Percentiles rank a stretch among this genome's conserved stretches.
Conservation (phyloP, 768 basidiomycete genomes). For the Candolleomyces efflorescens region DNA sequence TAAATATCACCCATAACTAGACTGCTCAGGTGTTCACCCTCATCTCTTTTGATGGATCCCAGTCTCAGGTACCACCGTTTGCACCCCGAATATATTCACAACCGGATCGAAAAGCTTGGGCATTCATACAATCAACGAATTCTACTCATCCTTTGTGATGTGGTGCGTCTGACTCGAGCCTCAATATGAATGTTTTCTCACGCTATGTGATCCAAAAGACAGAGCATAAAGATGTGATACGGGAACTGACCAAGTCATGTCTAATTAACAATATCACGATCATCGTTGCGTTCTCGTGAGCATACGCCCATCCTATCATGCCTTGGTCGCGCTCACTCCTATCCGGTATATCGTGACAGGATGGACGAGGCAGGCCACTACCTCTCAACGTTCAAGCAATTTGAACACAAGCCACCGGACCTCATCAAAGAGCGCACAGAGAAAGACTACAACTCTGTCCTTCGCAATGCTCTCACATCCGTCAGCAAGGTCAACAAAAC, state of each 20-base stretch:
- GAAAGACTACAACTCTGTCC: constrained; percentile 78
- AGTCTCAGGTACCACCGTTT: constrained; percentile 94
- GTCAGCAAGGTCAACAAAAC: constrained; percentile 97
- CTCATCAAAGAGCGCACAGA: constrained; percentile 94
- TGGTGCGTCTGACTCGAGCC: constrained; percentile 50
- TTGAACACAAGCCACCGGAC: constrained; percentile 89
- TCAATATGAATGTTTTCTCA: background rate
- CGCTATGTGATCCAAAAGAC: constrained; percentile 40
- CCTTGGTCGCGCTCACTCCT: background rate
- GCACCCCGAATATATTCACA: constrained; percentile 95
- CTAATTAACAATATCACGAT: constrained; percentile 92
- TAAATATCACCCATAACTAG: constrained; percentile 20
- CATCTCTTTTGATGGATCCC: background rate
- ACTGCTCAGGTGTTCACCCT: background rate
- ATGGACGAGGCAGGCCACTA: constrained; percentile 92
- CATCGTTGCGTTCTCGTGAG: constrained; percentile 81
- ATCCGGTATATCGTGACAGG: constrained; percentile 35
- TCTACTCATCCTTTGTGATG: constrained; percentile 86
- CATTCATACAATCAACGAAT: constrained; percentile 79
- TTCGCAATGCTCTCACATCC: constrained; percentile 79
- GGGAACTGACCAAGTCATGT: constrained; percentile 91
- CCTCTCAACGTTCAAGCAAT: constrained; percentile 86
- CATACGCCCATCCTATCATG: constrained; percentile 6
- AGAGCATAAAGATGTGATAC: constrained; percentile 87
- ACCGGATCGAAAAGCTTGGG: constrained; percentile 83